A percentile compares a stretch with the other conserved stretches of the same genome.
These are phyloP conservation scores for Trypanosoma caninum DNA, from an alignment of 208 protist species.

Conservation along the genomic window DNA sequence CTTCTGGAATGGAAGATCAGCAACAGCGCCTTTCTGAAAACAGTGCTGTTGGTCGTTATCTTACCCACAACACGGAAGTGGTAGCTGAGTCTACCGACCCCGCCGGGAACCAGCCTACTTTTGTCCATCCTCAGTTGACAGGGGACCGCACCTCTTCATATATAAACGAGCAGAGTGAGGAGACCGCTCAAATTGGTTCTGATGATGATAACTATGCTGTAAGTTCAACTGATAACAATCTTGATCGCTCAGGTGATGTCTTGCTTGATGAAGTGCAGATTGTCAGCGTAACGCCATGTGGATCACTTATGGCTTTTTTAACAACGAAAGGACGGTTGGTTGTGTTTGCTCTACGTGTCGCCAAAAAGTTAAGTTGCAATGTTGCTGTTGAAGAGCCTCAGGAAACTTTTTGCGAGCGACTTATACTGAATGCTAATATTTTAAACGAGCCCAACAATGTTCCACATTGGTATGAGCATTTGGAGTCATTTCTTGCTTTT, in stretches of 20 bases:
- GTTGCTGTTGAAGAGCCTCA: not conserved
- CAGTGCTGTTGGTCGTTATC: not conserved
- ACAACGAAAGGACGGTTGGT: conserved; percentile 60
- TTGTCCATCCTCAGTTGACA: conserved; percentile 1
- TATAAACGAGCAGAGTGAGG: not conserved
- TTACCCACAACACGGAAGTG: not conserved
- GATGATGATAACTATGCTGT: conserved; percentile 10
- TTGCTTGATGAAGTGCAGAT: conserved; percentile 71
- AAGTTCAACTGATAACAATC: conserved; percentile 33
- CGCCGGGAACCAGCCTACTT: not conserved
- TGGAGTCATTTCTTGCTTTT: conserved; percentile 45
- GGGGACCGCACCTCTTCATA: not conserved
- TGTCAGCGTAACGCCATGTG: conserved; percentile 47
- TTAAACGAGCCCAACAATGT: conserved; percentile 24
- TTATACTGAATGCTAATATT: conserved; percentile 41
- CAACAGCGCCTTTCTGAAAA: not conserved
- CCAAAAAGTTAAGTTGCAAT: not conserved
- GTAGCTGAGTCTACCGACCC: not conserved
- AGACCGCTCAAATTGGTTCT: not conserved
- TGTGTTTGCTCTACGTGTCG: conserved; percentile 42
- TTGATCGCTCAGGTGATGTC: conserved; percentile 38
- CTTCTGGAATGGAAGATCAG: not conserved
- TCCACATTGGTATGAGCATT: conserved; percentile 62
- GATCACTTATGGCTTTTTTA: conserved; percentile 57
- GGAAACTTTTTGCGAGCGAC: conserved; percentile 38